These are phyloP conservation scores for Globisporangium parvum DNA, from an alignment of 352 stramenopile genomes.

Conservation along the genomic window DNA sequence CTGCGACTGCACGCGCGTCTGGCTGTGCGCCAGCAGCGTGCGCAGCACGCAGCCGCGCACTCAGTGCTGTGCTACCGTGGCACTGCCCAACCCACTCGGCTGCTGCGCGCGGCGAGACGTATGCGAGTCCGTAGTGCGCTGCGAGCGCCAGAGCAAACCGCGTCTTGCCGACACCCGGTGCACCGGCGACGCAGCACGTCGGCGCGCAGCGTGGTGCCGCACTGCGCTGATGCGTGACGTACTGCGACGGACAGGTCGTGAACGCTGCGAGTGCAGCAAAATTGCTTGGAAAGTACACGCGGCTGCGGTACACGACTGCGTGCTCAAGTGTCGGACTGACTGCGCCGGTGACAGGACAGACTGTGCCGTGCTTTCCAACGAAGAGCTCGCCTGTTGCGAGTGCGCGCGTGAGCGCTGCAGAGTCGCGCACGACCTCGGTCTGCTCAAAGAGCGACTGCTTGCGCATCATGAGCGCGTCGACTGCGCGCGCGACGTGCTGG, in stretches of 20 bases:
- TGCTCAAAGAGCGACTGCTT: constrained; percentile 43
- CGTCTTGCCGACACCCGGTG: constrained; percentile 13
- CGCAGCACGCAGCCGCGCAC: constrained; percentile 7
- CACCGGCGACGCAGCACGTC: constrained; percentile 13
- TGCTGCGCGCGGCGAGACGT: constrained; percentile 37
- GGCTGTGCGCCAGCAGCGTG: constrained; percentile 10
- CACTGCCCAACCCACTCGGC: constrained; percentile 56
- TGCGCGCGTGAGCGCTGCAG: constrained; percentile 7
- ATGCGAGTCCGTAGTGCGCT: constrained; percentile 13
- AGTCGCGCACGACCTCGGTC: constrained; percentile 23
- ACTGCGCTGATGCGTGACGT: not conserved
- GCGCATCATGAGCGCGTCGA: constrained; percentile 28
- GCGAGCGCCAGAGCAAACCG: constrained; percentile 10
- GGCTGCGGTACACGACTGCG: constrained; percentile 35
- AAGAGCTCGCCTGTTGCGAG: constrained; percentile 36
- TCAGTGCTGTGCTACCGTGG: constrained; percentile 32
- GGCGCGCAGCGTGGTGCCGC: not conserved
- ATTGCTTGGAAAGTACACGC: constrained; percentile 54
- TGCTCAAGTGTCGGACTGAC: constrained; percentile 3
- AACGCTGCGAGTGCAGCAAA: constrained; percentile 15
- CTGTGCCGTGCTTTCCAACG: constrained; percentile 46
- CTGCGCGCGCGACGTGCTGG: constrained; percentile 19
- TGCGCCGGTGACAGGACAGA: constrained; percentile 31
- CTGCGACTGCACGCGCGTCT: constrained; percentile 21
- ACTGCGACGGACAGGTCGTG: constrained; percentile 14